Conservation (phyloP, 2,329 filamentous ascomycete species). For the Cercospora sp. region DNA sequence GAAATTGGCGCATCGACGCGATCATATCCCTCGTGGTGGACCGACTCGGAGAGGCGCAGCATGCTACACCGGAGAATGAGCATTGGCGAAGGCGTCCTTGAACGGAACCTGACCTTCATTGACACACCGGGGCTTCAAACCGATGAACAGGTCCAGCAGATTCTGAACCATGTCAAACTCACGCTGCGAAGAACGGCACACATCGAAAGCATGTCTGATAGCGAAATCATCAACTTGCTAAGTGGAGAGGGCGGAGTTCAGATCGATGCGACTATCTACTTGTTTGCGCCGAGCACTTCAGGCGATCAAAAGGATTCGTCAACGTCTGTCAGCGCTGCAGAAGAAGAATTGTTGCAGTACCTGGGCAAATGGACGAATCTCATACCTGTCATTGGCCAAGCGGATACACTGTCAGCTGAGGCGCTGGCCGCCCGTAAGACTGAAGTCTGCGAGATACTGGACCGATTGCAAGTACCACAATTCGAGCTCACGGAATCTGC, state of each 20-base stretch:
- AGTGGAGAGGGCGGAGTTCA: conserved; percentile 80
- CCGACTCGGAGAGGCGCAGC: conserved; percentile 68
- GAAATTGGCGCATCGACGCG: conserved; percentile 51
- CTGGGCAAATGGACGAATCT: conserved; percentile 77
- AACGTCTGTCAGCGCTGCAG: conserved; percentile 7
- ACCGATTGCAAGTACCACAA: conserved; percentile 14
- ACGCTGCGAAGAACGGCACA: conserved; percentile 65
- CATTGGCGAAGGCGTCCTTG: conserved; percentile 73
- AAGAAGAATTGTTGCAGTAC: conserved; percentile 29
- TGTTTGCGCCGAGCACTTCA: conserved; percentile 59
- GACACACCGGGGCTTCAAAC: conserved; percentile 70
- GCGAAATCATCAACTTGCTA: conserved; percentile 73
- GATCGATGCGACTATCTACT: conserved; percentile 82
- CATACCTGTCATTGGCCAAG: conserved; percentile 76
- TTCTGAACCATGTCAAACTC: conserved; percentile 66
- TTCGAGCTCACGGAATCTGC: conserved; percentile 17
- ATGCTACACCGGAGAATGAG: conserved; percentile 66
- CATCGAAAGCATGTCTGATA: conserved; percentile 64
- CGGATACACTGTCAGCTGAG: conserved; percentile 58
- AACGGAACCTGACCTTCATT: conserved; percentile 91
- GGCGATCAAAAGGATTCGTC: conserved; percentile 42
- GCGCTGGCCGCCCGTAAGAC: conserved; percentile 21
- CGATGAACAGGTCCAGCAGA: conserved; percentile 49
- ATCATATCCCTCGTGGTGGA: conserved; percentile 86
- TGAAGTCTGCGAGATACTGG: conserved; percentile 24